Evolutionary conservation across 176 grass and related monocot species (phyloP).

Genomic region (Musa acuminata): DNA sequence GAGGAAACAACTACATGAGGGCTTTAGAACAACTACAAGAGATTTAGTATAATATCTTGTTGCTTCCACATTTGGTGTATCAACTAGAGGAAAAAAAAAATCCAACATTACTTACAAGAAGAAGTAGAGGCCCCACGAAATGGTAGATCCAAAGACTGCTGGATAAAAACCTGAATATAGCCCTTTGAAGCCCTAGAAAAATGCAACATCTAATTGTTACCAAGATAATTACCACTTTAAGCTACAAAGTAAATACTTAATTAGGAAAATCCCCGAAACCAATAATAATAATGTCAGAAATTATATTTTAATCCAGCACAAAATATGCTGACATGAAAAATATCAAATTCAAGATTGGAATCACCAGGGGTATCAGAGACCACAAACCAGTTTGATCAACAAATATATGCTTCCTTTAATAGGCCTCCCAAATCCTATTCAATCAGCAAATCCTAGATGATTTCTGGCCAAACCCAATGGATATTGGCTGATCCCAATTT

Average conservation of each 20-base stretch:
- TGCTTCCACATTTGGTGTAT: no score
- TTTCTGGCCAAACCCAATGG: no score
- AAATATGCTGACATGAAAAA: neutral
- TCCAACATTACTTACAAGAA: conserved; percentile 67
- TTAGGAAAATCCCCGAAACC: conserved; percentile 17
- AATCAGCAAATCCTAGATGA: no score
- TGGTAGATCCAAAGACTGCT: conserved; percentile 81
- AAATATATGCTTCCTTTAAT: no score
- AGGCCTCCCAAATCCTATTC: no score
- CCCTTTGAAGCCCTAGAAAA: conserved; percentile 66
- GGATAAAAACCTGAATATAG: conserved; percentile 90
- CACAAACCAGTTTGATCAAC: no score
- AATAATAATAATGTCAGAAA: neutral
- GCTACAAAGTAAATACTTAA: neutral
- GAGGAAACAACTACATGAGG: no score
- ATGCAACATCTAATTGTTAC: conserved; percentile 15
- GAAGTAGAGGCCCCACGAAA: conserved; percentile 97
- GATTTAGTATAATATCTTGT: no score
- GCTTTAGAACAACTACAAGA: no score
- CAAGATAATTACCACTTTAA: conserved; percentile 9
- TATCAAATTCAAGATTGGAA: neutral
- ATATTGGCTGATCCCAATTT: no score
- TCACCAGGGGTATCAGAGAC: neutral
- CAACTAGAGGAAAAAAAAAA: no score
- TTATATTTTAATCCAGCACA: neutral